A percentile compares a stretch with the other conserved stretches of the same genome.
phyloP scores from a whole-genome alignment of 2,329 filamentous ascomycete genomes.

The Aspergillus neoniger region DNA sequence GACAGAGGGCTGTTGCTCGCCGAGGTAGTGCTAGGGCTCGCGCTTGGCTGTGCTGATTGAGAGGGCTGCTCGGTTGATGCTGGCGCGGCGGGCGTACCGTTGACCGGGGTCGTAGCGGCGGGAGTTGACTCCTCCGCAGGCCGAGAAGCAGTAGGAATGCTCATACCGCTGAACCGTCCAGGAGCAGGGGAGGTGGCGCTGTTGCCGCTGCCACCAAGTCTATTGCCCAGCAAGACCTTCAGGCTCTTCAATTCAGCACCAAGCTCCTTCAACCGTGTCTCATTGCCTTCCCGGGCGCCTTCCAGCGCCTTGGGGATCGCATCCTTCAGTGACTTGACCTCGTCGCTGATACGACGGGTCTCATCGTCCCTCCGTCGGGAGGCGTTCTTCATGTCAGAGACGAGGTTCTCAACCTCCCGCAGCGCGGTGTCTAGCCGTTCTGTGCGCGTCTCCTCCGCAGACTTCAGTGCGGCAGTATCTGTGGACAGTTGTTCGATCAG shows the following conservation, averaged over 20 bases:
- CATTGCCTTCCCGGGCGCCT: slow-evolving; percentile 80
- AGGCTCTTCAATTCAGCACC: slow-evolving; percentile 86
- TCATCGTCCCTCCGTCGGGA: slow-evolving; percentile 85
- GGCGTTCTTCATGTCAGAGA: slow-evolving; percentile 77
- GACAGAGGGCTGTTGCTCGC: slow-evolving; percentile 50
- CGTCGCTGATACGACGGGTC: slow-evolving; percentile 79
- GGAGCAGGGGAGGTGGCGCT: slow-evolving; percentile 34
- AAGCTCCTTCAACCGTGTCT: slow-evolving; percentile 79
- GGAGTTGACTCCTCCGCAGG: slow-evolving; percentile 26
- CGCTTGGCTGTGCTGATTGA: slow-evolving; percentile 31
- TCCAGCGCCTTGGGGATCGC: slow-evolving; percentile 86
- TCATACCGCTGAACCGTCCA: slow-evolving; percentile 32
- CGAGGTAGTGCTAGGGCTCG: slow-evolving; percentile 33
- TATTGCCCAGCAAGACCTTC: slow-evolving; percentile 77
- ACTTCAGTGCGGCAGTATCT: slow-evolving; percentile 86
- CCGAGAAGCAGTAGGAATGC: slow-evolving; percentile 24
- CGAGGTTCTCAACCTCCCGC: slow-evolving; percentile 78
- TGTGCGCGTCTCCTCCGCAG: slow-evolving; percentile 79
- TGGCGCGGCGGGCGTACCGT: slow-evolving; percentile 31
- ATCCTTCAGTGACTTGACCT: slow-evolving; percentile 79
- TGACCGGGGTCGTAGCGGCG: slow-evolving; percentile 26
- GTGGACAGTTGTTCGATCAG: slow-evolving; percentile 88
- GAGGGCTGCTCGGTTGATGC: slow-evolving; percentile 30
- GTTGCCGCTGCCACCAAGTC: slow-evolving; percentile 48
- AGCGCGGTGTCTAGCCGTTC: slow-evolving; percentile 80